Percentiles rank a stretch among this genome's conserved stretches.
Evolutionary conservation across 345 rosid species (phyloP).

Genomic region (Salix brachista): DNA sequence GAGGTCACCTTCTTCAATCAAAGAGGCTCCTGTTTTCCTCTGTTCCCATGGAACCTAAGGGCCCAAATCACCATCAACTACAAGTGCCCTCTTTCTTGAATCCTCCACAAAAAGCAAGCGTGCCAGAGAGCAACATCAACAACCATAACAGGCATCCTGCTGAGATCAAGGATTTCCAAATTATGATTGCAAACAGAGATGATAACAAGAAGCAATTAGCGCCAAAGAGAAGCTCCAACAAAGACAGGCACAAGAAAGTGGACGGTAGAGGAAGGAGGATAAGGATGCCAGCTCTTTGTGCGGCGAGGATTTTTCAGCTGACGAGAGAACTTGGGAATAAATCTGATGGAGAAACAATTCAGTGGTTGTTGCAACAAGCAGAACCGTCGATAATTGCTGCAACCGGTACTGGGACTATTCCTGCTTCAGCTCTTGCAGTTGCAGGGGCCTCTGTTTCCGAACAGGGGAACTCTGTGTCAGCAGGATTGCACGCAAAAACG

Average conservation of each 20-base stretch:
- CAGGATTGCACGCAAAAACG: conserved; percentile 66
- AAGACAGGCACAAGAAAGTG: conserved; percentile 91
- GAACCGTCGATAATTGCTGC: conserved; percentile 90
- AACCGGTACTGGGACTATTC: conserved; percentile 86
- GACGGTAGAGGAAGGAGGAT: conserved; percentile 94
- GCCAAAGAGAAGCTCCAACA: conserved; percentile 83
- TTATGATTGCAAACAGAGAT: conserved; percentile 56
- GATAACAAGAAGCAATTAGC: conserved; percentile 50
- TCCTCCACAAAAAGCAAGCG: conserved; percentile 26
- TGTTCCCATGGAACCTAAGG: conserved; percentile 20
- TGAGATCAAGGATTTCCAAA: conserved; percentile 71
- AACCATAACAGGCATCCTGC: conserved; percentile 30
- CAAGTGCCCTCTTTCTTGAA: conserved; percentile 51
- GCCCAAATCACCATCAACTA: conserved; percentile 15
- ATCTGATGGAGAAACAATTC: conserved; percentile 95
- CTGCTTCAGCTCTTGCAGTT: conserved; percentile 83
- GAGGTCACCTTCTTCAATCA: conserved; percentile 34
- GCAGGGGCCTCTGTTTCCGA: conserved; percentile 49
- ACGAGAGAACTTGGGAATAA: conserved; percentile 95
- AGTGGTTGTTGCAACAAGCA: conserved; percentile 90
- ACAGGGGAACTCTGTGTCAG: conserved; percentile 31
- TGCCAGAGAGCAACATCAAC: conserved; percentile 25
- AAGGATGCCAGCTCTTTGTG: conserved; percentile 96
- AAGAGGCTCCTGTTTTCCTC: conserved; percentile 12
- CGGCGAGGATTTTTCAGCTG: conserved; percentile 90